These are phyloP conservation scores for Mucuna pruriens DNA, from an alignment of 306 rosid species.

Conservation along the genomic window DNA sequence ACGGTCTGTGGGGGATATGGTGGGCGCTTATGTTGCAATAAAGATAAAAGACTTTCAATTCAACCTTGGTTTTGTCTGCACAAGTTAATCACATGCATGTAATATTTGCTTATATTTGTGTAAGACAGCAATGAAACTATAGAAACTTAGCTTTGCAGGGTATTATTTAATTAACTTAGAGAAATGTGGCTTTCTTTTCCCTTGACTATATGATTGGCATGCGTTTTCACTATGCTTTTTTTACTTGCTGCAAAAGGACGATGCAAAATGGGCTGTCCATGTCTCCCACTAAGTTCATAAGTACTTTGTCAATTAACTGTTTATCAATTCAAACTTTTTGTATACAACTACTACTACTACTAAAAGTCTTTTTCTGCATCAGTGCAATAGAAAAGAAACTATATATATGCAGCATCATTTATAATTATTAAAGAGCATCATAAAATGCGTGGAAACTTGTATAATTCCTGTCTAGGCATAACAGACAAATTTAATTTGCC, in stretches of 20 bases:
- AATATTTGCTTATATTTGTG: slow-evolving; percentile 2
- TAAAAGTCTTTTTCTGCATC: slow-evolving; percentile 3
- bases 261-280: slow-evolving; percentile 51
- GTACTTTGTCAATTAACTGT: slow-evolving; percentile 42
- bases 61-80: slow-evolving; percentile 1
- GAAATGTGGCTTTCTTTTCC: slow-evolving; percentile 3
- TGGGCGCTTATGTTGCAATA: slow-evolving; percentile 35
- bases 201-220: slow-evolving; percentile 36
- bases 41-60: slow-evolving; percentile 30
- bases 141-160: neutral
- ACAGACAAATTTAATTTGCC: neutral
- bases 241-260: slow-evolving; percentile 52
- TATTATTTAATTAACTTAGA: no score
- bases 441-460: neutral
- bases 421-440: slow-evolving; percentile 1
- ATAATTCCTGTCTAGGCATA: neutral
- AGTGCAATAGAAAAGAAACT: neutral
- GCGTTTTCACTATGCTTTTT: slow-evolving; percentile 43
- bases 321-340: slow-evolving; percentile 36
- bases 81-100: neutral
- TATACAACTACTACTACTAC: neutral
- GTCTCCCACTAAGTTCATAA: slow-evolving; percentile 55
- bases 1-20: slow-evolving; percentile 41
- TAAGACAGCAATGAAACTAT: neutral
- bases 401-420: neutral